Percentiles rank a stretch among this genome's conserved stretches.
Conservation (phyloP, 106 monocot genomes). For the Dioscorea zingiberensis region DNA sequence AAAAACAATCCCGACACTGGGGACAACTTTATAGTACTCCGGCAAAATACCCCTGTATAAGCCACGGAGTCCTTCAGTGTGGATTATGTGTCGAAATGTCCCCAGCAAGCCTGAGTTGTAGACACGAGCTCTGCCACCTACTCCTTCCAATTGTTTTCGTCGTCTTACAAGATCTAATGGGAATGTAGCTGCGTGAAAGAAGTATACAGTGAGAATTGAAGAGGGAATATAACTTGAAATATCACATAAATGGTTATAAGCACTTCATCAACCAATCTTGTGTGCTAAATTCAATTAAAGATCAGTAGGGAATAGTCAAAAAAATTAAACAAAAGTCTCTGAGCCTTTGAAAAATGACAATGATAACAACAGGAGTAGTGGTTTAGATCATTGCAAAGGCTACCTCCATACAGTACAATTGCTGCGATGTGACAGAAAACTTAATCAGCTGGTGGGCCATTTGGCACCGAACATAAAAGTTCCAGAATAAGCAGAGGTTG, state of each 20-base stretch:
- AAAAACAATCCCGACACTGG: slow-evolving; percentile 82
- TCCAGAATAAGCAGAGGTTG: too few species aligned
- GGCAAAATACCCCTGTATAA: slow-evolving; percentile 86
- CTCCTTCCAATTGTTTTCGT: slow-evolving; percentile 83
- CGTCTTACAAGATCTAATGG: slow-evolving; percentile 86
- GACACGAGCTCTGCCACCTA: slow-evolving; percentile 63
- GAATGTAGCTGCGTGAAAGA: slow-evolving; percentile 59
- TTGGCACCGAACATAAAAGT: too few species aligned
- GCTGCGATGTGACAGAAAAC: too few species aligned
- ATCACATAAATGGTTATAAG: too few species aligned
- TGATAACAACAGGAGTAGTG: too few species aligned
- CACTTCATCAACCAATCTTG: not conserved
- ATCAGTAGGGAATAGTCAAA: too few species aligned
- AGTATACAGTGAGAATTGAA: not conserved
- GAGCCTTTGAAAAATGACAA: too few species aligned
- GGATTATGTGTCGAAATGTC: slow-evolving; percentile 71
- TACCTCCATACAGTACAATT: too few species aligned
- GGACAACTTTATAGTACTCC: slow-evolving; percentile 87
- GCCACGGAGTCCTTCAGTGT: slow-evolving; percentile 59
- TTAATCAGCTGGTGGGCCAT: too few species aligned
- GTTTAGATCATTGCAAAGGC: too few species aligned
- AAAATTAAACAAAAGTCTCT: too few species aligned
- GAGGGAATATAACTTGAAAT: too few species aligned
- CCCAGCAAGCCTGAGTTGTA: slow-evolving; percentile 66
- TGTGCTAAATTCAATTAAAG: not conserved